phyloP scores from a whole-genome alignment of 2,329 filamentous ascomycete species.

The Microdochium bolleyi region DNA sequence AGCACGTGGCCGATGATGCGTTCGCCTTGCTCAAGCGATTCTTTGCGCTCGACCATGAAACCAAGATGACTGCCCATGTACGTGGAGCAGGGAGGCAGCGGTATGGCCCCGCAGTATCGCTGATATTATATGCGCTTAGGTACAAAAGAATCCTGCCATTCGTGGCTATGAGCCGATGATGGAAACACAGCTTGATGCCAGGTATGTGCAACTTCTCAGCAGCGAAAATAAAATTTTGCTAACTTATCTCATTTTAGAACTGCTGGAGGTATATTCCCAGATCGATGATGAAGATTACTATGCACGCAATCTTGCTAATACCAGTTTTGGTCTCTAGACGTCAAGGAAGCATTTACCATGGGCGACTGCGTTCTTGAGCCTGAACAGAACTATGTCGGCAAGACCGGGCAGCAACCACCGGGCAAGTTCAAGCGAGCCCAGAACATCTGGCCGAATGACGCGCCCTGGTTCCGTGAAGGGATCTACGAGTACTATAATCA shows the following conservation, averaged over 20 bases:
- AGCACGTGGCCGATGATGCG: slow-evolving; percentile 9
- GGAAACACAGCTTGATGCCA: slow-evolving; percentile 21
- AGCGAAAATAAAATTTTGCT: background rate
- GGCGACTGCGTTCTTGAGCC: slow-evolving; percentile 26
- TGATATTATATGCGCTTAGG: slow-evolving; percentile 8
- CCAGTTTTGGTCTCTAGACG: slow-evolving; percentile 5
- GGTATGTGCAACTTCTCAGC: background rate
- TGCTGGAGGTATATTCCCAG: background rate
- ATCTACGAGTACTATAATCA: slow-evolving; percentile 24
- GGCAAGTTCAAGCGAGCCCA: slow-evolving; percentile 17
- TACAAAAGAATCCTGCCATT: slow-evolving; percentile 24
- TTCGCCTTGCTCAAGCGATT: slow-evolving; percentile 18
- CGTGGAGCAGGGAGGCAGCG: slow-evolving; percentile 8
- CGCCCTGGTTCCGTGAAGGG: slow-evolving; percentile 21
- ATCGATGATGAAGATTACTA: background rate
- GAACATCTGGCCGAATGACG: slow-evolving; percentile 23
- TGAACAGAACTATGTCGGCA: slow-evolving; percentile 22
- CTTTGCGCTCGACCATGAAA: slow-evolving; percentile 19
- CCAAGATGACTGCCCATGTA: slow-evolving; percentile 13
- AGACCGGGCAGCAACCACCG: slow-evolving; percentile 14
- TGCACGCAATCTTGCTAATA: background rate
- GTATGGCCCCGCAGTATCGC: background rate
- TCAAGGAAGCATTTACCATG: slow-evolving; percentile 26
- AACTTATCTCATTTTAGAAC: background rate
- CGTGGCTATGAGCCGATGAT: slow-evolving; percentile 24